Conservation (phyloP, 2,329 filamentous ascomycete genomes). For the Diaporthe sp. region DNA sequence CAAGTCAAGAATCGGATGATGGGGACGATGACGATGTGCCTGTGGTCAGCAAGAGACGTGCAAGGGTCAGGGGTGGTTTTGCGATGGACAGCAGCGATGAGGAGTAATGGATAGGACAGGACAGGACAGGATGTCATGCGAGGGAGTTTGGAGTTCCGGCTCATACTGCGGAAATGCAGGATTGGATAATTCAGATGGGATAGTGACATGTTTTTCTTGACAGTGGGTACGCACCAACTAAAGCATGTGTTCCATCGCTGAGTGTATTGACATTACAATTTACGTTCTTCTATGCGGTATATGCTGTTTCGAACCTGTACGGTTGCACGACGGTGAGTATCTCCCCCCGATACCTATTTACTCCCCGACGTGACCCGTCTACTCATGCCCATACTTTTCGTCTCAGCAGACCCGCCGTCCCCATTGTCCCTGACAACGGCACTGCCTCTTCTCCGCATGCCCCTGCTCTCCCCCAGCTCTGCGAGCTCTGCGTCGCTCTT, state of each 20-base stretch:
- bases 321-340: not conserved
- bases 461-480: conserved; percentile 52
- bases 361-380: not conserved
- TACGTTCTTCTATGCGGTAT: not conserved
- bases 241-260: not conserved
- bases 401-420: conserved; percentile 38
- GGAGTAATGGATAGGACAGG: conserved; percentile 19
- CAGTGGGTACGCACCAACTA: not conserved
- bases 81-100: conserved; percentile 42
- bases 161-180: not conserved
- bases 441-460: conserved; percentile 42
- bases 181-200: not conserved
- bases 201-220: not conserved
- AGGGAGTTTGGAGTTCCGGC: conserved; percentile 17
- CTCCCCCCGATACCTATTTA: too few relatives aligned
- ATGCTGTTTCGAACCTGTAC: not conserved
- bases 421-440: conserved; percentile 33
- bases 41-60: conserved; percentile 35
- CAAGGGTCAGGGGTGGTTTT: conserved; percentile 36
- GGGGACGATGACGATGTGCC: conserved; percentile 36
- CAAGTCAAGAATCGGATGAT: conserved; percentile 21
- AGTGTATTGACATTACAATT: conserved; percentile 26
- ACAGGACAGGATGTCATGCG: not conserved
- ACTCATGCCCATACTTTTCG: conserved; percentile 43
- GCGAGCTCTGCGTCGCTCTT: conserved; percentile 54